Conservation (phyloP, 2,329 filamentous ascomycete genomes). For the Epichloe sp. region DNA sequence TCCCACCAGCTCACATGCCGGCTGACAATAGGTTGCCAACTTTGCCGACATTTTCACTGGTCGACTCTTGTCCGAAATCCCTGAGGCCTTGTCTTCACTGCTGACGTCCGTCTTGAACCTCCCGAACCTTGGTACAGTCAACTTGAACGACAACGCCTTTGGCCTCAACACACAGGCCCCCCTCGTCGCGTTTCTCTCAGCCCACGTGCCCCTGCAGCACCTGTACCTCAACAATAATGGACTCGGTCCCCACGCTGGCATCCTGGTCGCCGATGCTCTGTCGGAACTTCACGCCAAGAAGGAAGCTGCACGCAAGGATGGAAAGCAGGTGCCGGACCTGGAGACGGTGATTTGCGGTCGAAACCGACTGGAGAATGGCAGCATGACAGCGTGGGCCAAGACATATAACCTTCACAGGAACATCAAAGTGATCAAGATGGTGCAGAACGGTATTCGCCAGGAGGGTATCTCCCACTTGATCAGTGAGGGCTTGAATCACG, state of each 20-base stretch:
- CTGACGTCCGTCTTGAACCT: conserved; percentile 79
- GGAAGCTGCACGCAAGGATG: conserved; percentile 57
- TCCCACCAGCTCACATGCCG: conserved; percentile 1
- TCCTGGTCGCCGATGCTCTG: conserved; percentile 78
- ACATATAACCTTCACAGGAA: conserved; percentile 72
- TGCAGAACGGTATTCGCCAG: conserved; percentile 92
- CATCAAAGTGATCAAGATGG: conserved; percentile 85
- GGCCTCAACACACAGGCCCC: conserved; percentile 90
- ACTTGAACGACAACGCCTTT: conserved; percentile 96
- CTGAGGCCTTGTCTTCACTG: conserved; percentile 71
- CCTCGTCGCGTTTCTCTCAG: conserved; percentile 78
- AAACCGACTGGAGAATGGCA: conserved; percentile 89
- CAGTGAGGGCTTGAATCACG: conserved; percentile 61
- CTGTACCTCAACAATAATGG: conserved; percentile 98
- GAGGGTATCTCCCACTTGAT: conserved; percentile 80
- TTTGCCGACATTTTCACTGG: conserved; percentile 97
- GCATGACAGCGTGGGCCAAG: conserved; percentile 90
- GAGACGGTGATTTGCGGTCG: conserved; percentile 97
- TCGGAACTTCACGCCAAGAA: conserved; percentile 75
- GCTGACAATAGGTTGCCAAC: conserved; percentile 52
- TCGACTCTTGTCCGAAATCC: conserved; percentile 85
- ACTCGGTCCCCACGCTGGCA: conserved; percentile 80
- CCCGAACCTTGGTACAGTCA: conserved; percentile 76
- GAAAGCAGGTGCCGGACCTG: conserved; percentile 63
- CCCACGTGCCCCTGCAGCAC: conserved; percentile 82